These are phyloP conservation scores for Auriscalpium microsporum DNA, from an alignment of 768 basidiomycete genomes.

Conservation along the genomic window DNA sequence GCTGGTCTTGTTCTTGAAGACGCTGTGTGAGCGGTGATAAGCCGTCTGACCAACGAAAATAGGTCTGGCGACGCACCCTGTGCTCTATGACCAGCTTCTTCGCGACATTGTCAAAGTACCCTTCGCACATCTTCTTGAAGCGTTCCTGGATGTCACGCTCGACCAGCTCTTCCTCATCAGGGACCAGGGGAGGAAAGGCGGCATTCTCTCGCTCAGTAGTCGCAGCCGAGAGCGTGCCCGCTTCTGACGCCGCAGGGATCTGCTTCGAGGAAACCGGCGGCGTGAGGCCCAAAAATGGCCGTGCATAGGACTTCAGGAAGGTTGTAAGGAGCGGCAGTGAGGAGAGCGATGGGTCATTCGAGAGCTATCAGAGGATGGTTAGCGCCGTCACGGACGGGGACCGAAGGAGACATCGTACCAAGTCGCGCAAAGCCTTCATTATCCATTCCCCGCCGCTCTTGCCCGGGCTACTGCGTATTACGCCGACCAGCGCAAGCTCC, in stretches of 20 bases:
- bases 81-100: slow-evolving; percentile 92
- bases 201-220: slow-evolving; percentile 18
- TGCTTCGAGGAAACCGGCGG: slow-evolving; percentile 49
- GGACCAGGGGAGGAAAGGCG: slow-evolving; percentile 31
- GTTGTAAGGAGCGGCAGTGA: slow-evolving; percentile 87
- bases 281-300: slow-evolving; percentile 76
- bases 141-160: slow-evolving; percentile 81
- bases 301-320: slow-evolving; percentile 88
- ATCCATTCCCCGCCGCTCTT: slow-evolving; percentile 81
- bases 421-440: slow-evolving; percentile 77
- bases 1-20: slow-evolving; percentile 91
- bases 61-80: slow-evolving; percentile 42
- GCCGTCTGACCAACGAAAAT: neutral
- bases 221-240: slow-evolving; percentile 43
- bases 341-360: slow-evolving; percentile 76
- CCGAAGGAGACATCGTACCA: slow-evolving; percentile 44
- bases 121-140: slow-evolving; percentile 88
- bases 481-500: slow-evolving; percentile 82
- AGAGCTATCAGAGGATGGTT: slow-evolving; percentile 43
- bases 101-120: slow-evolving; percentile 85
- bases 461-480: slow-evolving; percentile 64
- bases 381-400: slow-evolving; percentile 8
- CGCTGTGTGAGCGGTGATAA: slow-evolving; percentile 39
- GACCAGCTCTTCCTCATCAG: slow-evolving; percentile 67
- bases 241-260: slow-evolving; percentile 44